Conservation (phyloP, 2,329 filamentous ascomycete genomes). For the Pezicula radicicola region DNA sequence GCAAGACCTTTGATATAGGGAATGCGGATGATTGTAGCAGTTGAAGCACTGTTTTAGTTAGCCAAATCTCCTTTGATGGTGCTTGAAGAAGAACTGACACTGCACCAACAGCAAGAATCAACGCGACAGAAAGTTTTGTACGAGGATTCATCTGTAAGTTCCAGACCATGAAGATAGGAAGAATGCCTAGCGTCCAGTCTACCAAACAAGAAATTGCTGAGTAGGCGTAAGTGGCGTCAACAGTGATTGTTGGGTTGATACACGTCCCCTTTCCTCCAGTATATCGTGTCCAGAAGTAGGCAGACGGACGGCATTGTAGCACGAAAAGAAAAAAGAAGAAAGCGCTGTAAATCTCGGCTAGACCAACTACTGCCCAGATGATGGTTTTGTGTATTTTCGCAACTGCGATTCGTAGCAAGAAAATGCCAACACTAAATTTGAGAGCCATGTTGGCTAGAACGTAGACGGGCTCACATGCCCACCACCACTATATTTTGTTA, state of each 20-base stretch:
- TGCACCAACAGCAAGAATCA: constrained; percentile 47
- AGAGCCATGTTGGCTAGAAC: constrained; percentile 34
- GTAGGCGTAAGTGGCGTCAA: constrained; percentile 41
- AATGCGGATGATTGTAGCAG: constrained; percentile 24
- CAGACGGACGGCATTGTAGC: constrained; percentile 46
- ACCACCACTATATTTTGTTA: constrained; percentile 7
- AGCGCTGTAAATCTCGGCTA: constrained; percentile 32
- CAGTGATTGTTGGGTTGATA: constrained; percentile 35
- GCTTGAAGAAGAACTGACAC: constrained; percentile 33
- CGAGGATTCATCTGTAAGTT: constrained; percentile 43
- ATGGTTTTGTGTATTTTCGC: constrained; percentile 30
- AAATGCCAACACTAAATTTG: constrained; percentile 38
- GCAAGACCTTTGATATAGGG: constrained; percentile 19
- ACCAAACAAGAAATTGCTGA: constrained; percentile 40
- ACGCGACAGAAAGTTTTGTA: constrained; percentile 42
- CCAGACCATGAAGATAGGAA: constrained; percentile 50
- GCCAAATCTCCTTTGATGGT: not conserved
- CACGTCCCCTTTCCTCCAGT: constrained; percentile 36
- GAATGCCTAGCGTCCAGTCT: constrained; percentile 46
- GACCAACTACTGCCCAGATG: constrained; percentile 32
- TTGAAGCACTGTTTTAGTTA: constrained; percentile 14
- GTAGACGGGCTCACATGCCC: constrained; percentile 30
- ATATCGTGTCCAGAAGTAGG: constrained; percentile 45
- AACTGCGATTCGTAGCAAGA: constrained; percentile 37
- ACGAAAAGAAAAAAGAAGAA: constrained; percentile 44